Base-by-base conservation (phyloP, 2,329 filamentous ascomycete genomes). In the Trichocomaceae sp. region DNA sequence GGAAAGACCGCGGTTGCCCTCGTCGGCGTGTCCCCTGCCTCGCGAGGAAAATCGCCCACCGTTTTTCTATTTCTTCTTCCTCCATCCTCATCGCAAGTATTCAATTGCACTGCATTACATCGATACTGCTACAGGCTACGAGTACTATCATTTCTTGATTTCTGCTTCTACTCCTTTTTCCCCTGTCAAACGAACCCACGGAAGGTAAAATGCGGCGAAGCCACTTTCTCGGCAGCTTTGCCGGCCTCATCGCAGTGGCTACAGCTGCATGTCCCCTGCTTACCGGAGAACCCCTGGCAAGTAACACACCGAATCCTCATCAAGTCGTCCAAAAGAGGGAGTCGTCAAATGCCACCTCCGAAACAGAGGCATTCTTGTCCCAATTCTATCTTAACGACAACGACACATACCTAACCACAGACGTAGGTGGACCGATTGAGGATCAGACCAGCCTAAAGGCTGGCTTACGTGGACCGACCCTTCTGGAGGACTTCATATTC, bases 401-500 rank as follows among this genome's bases (percentile, higher is more conserved):
- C 46, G 65, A 78, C 33, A 73, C 74, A 2, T 85, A 72, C 66
- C 66, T 85, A 60, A 89, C 85, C 0, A 81, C 80, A 26, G 86
- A 88, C 64, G 81, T 82, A 22, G 86, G 86, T 10, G 84, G 82
- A 0, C 85, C 84, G 0, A 84, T 89, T 41, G 75, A 76, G 47
- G 86, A 89, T 29, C 83, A 86, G 63, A 75, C 79, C 58, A 86
- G 83, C 62, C 70, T 89, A 37, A 84, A 78, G 62, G 84, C 79
- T n/a, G 86, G 86, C 2, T 76, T 79, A 7, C 76, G 85, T 45
- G 86, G 86, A 1, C 79, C 86, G 1, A 85, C 83, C 0, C 72
- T 89, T 19, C 72, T 90, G 0, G 86, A 89, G 63, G 86, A 89
- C 65, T 87, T 86, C 50, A 83, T 86, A 59, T 84, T 87, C 65